Evolutionary conservation across 805 yeast species (phyloP).

Genomic region (Yamadazyma nakazawae): DNA sequence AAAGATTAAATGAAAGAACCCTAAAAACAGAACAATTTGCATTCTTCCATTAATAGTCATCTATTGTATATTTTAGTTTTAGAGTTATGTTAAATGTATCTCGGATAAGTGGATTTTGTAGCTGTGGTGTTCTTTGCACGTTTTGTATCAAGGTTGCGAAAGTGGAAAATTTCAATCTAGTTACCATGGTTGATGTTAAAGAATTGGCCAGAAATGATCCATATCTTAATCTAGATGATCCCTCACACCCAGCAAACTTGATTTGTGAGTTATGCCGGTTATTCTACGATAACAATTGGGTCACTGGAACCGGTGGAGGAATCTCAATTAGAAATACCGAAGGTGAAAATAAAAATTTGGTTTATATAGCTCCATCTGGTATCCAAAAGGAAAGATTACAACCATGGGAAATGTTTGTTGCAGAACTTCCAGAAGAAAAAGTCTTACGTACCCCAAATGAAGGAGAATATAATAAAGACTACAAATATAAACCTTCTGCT

Average conservation of each 20-base stretch:
- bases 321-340: conserved; percentile 64
- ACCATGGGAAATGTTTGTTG: conserved; percentile 79
- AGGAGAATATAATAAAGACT: conserved; percentile 35
- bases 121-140: neutral
- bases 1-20: conserved; percentile 13
- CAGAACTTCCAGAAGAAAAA: conserved; percentile 50
- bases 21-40: conserved; percentile 17
- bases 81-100: conserved; percentile 6
- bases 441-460: conserved; percentile 59
- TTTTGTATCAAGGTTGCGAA: conserved; percentile 1
- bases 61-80: conserved; percentile 10
- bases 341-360: conserved; percentile 36
- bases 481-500: conserved; percentile 78
- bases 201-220: conserved; percentile 9
- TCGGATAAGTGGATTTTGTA: conserved; percentile 2
- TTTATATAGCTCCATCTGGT: conserved; percentile 91
- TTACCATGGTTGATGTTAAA: neutral
- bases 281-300: conserved; percentile 84
- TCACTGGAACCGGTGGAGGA: conserved; percentile 96
- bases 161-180: neutral
- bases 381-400: conserved; percentile 88
- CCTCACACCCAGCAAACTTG: conserved; percentile 75
- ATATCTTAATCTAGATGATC: conserved; percentile 29
- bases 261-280: conserved; percentile 77
- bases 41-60: conserved; percentile 5